phyloP scores from a whole-genome alignment of 768 basidiomycete species.

The Boletus reticuloceps region DNA sequence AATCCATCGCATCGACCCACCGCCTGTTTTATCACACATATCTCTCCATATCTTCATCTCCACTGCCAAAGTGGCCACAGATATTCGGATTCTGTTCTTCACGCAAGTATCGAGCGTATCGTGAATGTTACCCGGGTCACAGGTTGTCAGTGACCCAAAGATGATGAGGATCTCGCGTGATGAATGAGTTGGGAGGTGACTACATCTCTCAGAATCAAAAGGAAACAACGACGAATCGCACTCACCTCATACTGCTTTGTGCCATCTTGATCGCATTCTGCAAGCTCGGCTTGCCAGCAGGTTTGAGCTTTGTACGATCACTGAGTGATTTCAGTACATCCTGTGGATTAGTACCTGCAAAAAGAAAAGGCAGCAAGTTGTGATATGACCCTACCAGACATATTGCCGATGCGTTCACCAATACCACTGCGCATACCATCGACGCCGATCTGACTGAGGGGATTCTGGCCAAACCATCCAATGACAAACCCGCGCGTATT shows the following conservation, averaged over 20 bases:
- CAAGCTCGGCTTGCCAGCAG: constrained; percentile 88
- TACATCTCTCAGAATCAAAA: constrained; percentile 31
- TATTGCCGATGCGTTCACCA: constrained; percentile 86
- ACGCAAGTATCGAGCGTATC: constrained; percentile 87
- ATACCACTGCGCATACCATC: constrained; percentile 91
- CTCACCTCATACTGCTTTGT: constrained; percentile 84
- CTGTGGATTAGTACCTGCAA: constrained; percentile 87
- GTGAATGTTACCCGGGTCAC: constrained; percentile 96
- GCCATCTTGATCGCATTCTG: constrained; percentile 99
- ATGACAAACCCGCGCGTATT: constrained; percentile 89
- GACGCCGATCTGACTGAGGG: constrained; percentile 92
- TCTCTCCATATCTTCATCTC: constrained; percentile 98
- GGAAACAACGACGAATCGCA: not conserved
- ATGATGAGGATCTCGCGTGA: constrained; percentile 94
- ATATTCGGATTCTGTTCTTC: constrained; percentile 83
- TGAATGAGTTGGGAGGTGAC: constrained; percentile 96
- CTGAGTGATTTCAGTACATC: constrained; percentile 84
- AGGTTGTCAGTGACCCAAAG: constrained; percentile 94
- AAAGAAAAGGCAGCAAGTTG: not conserved
- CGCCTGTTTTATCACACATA: constrained; percentile 88
- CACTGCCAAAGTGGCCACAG: constrained; percentile 90
- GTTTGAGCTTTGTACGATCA: constrained; percentile 85
- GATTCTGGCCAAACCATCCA: constrained; percentile 99
- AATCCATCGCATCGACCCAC: constrained; percentile 38
- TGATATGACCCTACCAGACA: constrained; percentile 68